Base-by-base conservation (phyloP, 352 stramenopile species). In the Thalassiosira exigua region DNA sequence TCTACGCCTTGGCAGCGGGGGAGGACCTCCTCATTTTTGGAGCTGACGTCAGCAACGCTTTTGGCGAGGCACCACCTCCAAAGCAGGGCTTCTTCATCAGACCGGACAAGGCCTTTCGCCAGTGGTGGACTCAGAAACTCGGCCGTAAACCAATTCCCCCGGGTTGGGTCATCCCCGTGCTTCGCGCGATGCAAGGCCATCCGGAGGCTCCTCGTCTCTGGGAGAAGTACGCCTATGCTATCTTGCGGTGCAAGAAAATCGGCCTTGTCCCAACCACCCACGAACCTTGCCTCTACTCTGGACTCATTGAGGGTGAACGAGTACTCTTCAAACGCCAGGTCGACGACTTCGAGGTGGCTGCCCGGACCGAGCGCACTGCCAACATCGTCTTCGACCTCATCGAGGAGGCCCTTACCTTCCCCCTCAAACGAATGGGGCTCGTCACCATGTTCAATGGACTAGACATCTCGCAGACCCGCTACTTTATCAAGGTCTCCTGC, bases 341-440 rank as follows among this genome's bases (percentile, higher is more conserved):
- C 0, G 83, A 87, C 69, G 75, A 90, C 48, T 87, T 87, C 61
- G 65, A 69, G 4, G 26, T 78, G 9, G 68, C 79, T n/a, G 24
- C 17, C 4, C 11, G 22, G 4, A 41, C n/a, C 5, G 24, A 71
- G 51, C 11, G 17, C 21, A 54, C 52, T 59, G 59, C 67, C 11
- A 65, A 70, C 19, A 22, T 46, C 0, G 30, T 74, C 17, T 52
- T 70, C 53, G 50, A 57, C 24, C 11, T 39, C 21, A 67, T 72
- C 42, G 42, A 67, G 68, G 21, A 69, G 1, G 4, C 50, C 2
- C 22, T 84, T 9, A 62, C 32, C 1, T 46, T 82, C 39, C 59
- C 66, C 3, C 17, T 81, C 3, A 82, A 77, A 24, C 54, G 64
- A 4, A 30, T 77, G 32, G 68, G 68, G 14, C 48, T 81, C 0